Evolutionary conservation across 148 eudicot species (phyloP), one percentile per base, ranked within the genome.

Genomic region (Cornus kousa): DNA sequence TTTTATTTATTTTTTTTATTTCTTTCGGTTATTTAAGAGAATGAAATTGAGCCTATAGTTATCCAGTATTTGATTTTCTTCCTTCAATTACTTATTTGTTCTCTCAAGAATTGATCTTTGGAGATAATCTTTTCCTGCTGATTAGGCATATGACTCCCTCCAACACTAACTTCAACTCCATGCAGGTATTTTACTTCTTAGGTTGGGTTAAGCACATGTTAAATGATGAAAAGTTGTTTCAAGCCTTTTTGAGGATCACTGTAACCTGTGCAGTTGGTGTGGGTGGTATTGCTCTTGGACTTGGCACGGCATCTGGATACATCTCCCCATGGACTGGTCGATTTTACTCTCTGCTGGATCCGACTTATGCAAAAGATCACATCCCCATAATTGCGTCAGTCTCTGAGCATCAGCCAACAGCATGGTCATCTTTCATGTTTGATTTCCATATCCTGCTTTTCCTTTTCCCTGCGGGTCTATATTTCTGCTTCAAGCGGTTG

Each of bases 371-470:
- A 11, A 96, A 96, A 85, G 97, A 93, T 86, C 97, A 96, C 80
- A 96, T 96, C 65, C 99, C 99, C 9, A 96, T 96, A 13, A 96
- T 96, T 84, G 99, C 99, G 46, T 96, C 99, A 46, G 99, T 96
- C 68, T 96, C 99, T 81, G 99, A 96, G 87, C 99, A 96, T 83
- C 99, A 96, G 78, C 98, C 99, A 31, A 96, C 99, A 31, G 99
- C 99, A 48, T 96, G 99, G 99, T 96, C 99, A 28, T 96, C 99
- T 35, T 96, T 96, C 87, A 96, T 96, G 99, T 96, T 96, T 84
- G 99, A 96, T 82, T 96, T 90, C 85, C 99, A 96, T 82, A 92
- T 96, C 78, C 81, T 96, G 74, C 91, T 96, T 55, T 83, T 96
- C 83, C 97, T 96, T 74, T 93, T 96, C 82, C 99, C 99, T 2